Base-by-base conservation (phyloP, 1,139 yeast genomes). In the Candida neerlandica region DNA sequence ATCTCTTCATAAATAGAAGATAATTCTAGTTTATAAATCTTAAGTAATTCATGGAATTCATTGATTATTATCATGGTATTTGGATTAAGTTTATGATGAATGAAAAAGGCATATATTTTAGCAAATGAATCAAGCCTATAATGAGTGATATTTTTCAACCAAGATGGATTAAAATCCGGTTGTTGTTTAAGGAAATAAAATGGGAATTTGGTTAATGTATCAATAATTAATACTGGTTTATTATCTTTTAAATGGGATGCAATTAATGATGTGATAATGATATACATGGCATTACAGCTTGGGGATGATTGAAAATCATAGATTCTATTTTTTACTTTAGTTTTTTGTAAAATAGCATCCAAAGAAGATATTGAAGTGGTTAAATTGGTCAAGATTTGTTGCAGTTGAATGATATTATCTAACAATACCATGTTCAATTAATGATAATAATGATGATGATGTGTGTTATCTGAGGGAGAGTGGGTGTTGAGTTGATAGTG, bases 221-320 rank as follows among this genome's bases (percentile, higher is more conserved):
- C 74, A 1, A 75, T 55, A 6, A 75, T 56, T 12, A 71, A 56
- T 16, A 70, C 71, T 6, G 43, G 47, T 39, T 53, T 51, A 29
- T 51, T 46, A 26, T 51, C 45, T 4, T 44, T 23, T 39, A 75
- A 58, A 52, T 75, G 78, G 12, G 70, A 64, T 4, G 59, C 56
- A 3, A 75, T 58, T 10, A 72, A 48, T 5, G 64, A 58, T 5
- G 60, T 55, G 9, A 64, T 50, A 19, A 71, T 58, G 5, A 60
- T 54, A 46, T 62, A 57, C 50, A 63, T 55, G 1, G 66, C 68
- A 15, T 54, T 49, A 51, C 67, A 62, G 9, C 67, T 65, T 0
- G 80, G 78, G 4, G 71, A 67, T 1, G 71, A 56, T 58, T 75
- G 79, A 48, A 75, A 60, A 53, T 75, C 79, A 52, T 65, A 66